Evolutionary conservation across 352 stramenopile species (phyloP), one percentile per base, ranked within the genome.

Genomic region (Globisporangium ultimum): DNA sequence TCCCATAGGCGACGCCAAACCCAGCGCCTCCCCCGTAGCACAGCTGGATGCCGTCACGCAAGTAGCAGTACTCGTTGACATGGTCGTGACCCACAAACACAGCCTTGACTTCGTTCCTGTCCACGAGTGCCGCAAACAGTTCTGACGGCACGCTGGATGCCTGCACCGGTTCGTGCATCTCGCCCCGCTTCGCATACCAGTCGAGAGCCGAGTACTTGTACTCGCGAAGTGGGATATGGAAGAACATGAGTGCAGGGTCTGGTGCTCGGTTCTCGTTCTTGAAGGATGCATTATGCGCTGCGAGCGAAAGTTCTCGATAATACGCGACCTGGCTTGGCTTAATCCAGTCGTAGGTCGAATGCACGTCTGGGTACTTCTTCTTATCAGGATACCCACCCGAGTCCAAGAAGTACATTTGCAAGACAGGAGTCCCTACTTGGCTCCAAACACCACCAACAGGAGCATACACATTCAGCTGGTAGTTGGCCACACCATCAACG

Each of bases 401-500:
- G 52, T 90, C 80, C 18, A 90, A 58, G 53, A 90, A 88, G 67
- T 90, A 90, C 78, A 90, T 84, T 34, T 72, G 76, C 36, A 88
- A 83, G 5, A 86, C 76, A 12, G 61, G 72, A 0, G 42, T 50
- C 0, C 74, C 68, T 15, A 58, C 32, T 0, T 53, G 9, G 0
- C 77, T 73, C 77, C 80, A 84, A 0, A 68, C 24, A 7, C 74
- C 79, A 34, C 66, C 55, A 0, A 43, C 28, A 6, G 79, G 79
- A 32, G 76, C 76, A 12, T 78, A 48, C 3, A 88, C 53, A 38
- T 68, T 72, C 12, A 91, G 58, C 47, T 85, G 65, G 59, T 87
- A 91, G 68, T 91, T 89, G 43, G 76, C 78, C 5, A 87, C 78
- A 22, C 78, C 80, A 4, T 71, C 74, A 38, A 91, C 69, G 5